These are phyloP conservation scores for Trichosporon faecale DNA, from an alignment of 1,284 basidiomycete species.

Conservation along the genomic window DNA sequence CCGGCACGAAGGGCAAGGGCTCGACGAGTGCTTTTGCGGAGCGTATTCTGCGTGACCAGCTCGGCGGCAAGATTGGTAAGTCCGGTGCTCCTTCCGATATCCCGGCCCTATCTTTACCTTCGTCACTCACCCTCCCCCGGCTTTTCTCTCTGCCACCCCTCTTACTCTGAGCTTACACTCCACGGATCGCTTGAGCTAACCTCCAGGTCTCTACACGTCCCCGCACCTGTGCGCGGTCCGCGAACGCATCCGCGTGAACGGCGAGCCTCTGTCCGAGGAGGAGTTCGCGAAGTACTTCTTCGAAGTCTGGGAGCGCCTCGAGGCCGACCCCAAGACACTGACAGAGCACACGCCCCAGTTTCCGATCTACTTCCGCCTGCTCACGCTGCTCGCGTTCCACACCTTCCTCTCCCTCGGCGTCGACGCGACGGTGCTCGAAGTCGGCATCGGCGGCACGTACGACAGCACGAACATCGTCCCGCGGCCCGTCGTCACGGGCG, in stretches of 20 bases:
- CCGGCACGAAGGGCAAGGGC: slow-evolving; percentile 98
- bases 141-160: too few species aligned
- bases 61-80: slow-evolving; percentile 43
- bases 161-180: neutral
- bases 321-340: slow-evolving; percentile 63
- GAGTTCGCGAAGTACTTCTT: slow-evolving; percentile 90
- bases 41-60: slow-evolving; percentile 42
- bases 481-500: slow-evolving; percentile 79
- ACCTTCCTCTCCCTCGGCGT: slow-evolving; percentile 70
- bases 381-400: slow-evolving; percentile 91
- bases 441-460: slow-evolving; percentile 90
- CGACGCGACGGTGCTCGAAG: slow-evolving; percentile 90
- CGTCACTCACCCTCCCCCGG: too few species aligned
- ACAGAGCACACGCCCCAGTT: slow-evolving; percentile 59
- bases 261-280: slow-evolving; percentile 80
- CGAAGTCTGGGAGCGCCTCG: slow-evolving; percentile 88
- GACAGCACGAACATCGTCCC: slow-evolving; percentile 98
- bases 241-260: slow-evolving; percentile 93
- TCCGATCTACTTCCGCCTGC: slow-evolving; percentile 90
- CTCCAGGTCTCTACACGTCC: slow-evolving; percentile 84
- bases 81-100: neutral
- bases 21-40: slow-evolving; percentile 92
- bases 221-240: slow-evolving; percentile 95
- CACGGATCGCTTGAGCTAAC: neutral
- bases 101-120: too few species aligned